These are phyloP conservation scores for Emmonsia crescens DNA, from an alignment of 2,329 filamentous ascomycete genomes.

Conservation along the genomic window DNA sequence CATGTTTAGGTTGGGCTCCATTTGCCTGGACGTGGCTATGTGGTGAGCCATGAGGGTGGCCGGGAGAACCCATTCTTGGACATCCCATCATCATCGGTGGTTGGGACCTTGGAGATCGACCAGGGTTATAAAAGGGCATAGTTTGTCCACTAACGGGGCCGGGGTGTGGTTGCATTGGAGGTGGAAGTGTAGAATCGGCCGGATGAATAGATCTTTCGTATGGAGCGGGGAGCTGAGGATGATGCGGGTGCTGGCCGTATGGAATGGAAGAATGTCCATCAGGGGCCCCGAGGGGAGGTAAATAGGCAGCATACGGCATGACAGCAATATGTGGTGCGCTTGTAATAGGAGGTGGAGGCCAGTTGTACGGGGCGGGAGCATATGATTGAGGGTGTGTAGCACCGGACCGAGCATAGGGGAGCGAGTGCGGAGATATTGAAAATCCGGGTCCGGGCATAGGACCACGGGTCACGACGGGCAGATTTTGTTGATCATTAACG, in stretches of 20 bases:
- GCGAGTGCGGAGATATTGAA: slow-evolving; percentile 41
- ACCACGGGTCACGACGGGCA: slow-evolving; percentile 68
- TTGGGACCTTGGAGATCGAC: slow-evolving; percentile 19
- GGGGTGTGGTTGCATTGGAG: slow-evolving; percentile 15
- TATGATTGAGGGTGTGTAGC: slow-evolving; percentile 32
- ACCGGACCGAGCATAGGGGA: slow-evolving; percentile 42
- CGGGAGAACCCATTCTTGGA: slow-evolving; percentile 1
- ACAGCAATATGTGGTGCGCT: slow-evolving; percentile 31
- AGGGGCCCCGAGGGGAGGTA: slow-evolving; percentile 24
- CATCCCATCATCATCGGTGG: neutral
- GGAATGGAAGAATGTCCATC: slow-evolving; percentile 20
- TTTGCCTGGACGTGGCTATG: slow-evolving; percentile 14
- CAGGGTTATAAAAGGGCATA: slow-evolving; percentile 19
- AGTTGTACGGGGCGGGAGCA: slow-evolving; percentile 29
- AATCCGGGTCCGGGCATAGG: slow-evolving; percentile 51
- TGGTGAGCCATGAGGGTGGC: slow-evolving; percentile 11
- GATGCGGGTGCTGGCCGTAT: slow-evolving; percentile 24
- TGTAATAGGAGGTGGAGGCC: slow-evolving; percentile 34
- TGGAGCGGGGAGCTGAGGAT: slow-evolving; percentile 19
- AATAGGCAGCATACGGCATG: slow-evolving; percentile 27
- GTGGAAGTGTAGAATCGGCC: slow-evolving; percentile 21
- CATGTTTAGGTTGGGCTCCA: slow-evolving; percentile 13
- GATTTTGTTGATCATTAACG: slow-evolving; percentile 70
- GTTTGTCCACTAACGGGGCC: slow-evolving; percentile 14
- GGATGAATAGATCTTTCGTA: slow-evolving; percentile 27